Evolutionary conservation across 2,329 filamentous ascomycete genomes (phyloP), one percentile per base, ranked within the genome.

Genomic region (Dactylonectria macrodidyma): DNA sequence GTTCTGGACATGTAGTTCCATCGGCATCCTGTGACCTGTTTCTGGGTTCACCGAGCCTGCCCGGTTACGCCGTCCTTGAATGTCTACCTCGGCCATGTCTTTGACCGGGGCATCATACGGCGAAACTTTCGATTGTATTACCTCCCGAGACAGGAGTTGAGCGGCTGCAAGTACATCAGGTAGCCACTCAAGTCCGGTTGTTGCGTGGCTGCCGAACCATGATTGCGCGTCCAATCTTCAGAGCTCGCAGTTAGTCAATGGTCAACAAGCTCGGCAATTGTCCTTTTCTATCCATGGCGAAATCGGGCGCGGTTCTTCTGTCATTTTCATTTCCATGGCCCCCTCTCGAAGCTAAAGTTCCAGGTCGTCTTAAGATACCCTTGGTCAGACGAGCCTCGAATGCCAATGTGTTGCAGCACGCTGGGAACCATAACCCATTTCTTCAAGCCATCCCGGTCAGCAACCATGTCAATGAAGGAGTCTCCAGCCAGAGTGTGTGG

Each of bases 401-500:
- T 69, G 8, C 79, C 79, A 4, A 78, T 71, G 64, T 81, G 79
- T 33, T 81, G 79, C 16, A 81, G 63, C 5, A 80, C 74, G 11
- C 77, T 78, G 5, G 78, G 78, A 2, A 78, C 76, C 51, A 79
- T 71, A 1, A 77, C 78, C 67, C 79, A 80, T 56, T 79, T 80
- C 47, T 65, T 72, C 8, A 80, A 62, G 0, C 66, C 69, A 22
- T 66, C 50, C 1, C 63, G 59, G 4, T 76, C 74, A 0, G 79
- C 77, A 16, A 75, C 73, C n/a, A 48, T 60, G n/a, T 81, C 79
- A 4, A 80, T 74, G 5, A 78, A 74, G 5, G 74, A 75, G 34
- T 81, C 79, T 1, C 77, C 79, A 0, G 78, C 68, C 7, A 78
- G 56, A 3, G 67, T 57, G 24, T 71, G 73, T 0, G 77, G 70